Base-by-base conservation (phyloP, 2,329 filamentous ascomycete species). In the Fusarium sp. region DNA sequence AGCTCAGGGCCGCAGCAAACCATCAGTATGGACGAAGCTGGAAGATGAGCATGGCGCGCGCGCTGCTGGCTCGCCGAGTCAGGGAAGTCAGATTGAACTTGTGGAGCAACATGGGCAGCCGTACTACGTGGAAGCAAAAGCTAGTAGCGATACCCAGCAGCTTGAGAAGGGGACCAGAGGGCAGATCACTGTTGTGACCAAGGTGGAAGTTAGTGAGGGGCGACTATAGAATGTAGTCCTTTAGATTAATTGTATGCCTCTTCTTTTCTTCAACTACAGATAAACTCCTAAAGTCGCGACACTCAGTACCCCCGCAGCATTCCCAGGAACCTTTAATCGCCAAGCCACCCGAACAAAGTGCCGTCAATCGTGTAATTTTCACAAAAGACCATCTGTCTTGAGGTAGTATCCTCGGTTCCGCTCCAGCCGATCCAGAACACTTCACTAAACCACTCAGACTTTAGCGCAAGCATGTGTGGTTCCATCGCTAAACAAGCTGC, bases 41-140 rank as follows among this genome's bases (percentile, higher is more conserved):
- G 76, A 78, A 4, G 76, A 77, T 15, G 72, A 71, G 6, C 72
- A 76, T 31, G 60, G 58, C 3, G 18, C 50, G 28, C 38, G 62
- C 3, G 70, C 36, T 7, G 58, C 59, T 16, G 51, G 12, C 1
- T 57, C 67, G 3, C 61, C 67, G 0, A 70, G 75, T 5, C 69
- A 73, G 3, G 74, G 75, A 15, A 77, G 74, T 47, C 66, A 76
- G 36, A 77, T 78, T 26, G 76, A 78, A 67, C 68, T 78, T 26
- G 66, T 77, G 13, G 64, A 66, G 10, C 68, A 62, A 33, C 47
- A n/a, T 9, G 23, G 15, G 12, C 51, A 63, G n/a, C 46, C 60
- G 8, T 64, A 69, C 16, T 57, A 53, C 5, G 54, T 54, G 8
- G 52, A 50, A 8, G 52, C 64, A 0, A 62, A 60, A 10, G 53